phyloP scores from a whole-genome alignment of 306 rosid genomes.

The Oxytropis ochrocephala region DNA sequence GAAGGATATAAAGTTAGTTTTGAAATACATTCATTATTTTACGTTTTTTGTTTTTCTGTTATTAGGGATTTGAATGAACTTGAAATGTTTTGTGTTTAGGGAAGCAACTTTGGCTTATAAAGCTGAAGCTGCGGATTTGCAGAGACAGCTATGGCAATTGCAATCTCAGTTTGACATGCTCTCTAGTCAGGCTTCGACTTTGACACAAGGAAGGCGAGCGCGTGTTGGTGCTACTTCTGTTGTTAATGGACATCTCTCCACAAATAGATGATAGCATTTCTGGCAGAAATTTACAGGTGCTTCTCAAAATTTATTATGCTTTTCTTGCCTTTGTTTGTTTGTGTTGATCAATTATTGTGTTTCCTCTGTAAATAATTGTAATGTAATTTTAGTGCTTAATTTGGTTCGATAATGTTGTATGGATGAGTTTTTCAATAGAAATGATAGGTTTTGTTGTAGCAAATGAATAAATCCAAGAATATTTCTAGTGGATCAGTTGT shows the following conservation, averaged over 20 bases:
- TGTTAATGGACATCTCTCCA: slow-evolving; percentile 78
- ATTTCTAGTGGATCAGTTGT: neutral
- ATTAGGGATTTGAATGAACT: neutral
- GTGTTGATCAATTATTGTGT: neutral
- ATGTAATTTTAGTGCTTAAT: neutral
- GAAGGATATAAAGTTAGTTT: slow-evolving; percentile 58
- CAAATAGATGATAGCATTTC: slow-evolving; percentile 78
- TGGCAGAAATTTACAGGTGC: slow-evolving; percentile 80
- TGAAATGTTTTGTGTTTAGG: slow-evolving; percentile 34
- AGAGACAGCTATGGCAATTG: slow-evolving; percentile 61
- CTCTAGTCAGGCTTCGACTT: slow-evolving; percentile 64
- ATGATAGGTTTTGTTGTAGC: neutral
- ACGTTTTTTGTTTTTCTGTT: neutral
- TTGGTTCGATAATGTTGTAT: neutral
- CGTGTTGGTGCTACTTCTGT: slow-evolving; percentile 91
- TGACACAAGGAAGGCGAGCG: slow-evolving; percentile 89
- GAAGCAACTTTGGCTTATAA: slow-evolving; percentile 71
- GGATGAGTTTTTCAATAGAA: neutral
- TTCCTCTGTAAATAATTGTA: neutral
- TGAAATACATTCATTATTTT: neutral
- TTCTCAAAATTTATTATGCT: neutral
- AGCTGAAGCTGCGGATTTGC: slow-evolving; percentile 73
- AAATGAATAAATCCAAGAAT: neutral
- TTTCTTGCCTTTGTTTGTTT: neutral
- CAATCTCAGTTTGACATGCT: slow-evolving; percentile 87